Evolutionary conservation across 1,284 basidiomycete genomes (phyloP), one percentile per base, ranked within the genome.

Genomic region (Heterobasidion parviporum): DNA sequence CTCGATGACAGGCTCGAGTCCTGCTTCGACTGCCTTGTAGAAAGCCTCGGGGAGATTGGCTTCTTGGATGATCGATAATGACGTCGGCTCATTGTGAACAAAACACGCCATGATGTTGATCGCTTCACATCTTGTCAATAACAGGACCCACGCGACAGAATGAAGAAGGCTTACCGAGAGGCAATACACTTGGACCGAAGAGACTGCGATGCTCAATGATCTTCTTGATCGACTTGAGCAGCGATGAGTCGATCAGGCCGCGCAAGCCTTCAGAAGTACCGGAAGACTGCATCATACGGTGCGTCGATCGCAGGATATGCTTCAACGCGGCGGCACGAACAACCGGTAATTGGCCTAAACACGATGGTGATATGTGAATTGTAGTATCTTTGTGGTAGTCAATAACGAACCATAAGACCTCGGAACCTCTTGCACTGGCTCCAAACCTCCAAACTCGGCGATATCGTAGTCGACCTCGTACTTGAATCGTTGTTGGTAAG

Each of bases 21-120:
- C 89, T 43, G 78, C 75, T 70, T 96, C 93, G 54, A 99, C 82
- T 6, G 89, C 81, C 56, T 82, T 80, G 69, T 95, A 97, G 62
- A 99, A 92, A 0, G 86, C 81, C 65, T 96, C 92, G 1, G 97
- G 97, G 2, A 99, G 72, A 32, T 89, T 85, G 51, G 86, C 82
- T 70, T 99, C 97, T 70, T 99, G 97, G 43, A 99, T 87, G 53
- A 95, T 89, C 1, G 83, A 75, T 56, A 99, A 76, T 12, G 93
- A 97, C 0, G 96, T 98, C 9, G 97, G 97, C 72, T 99, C 97
- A 65, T 98, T 99, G 77, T 99, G 96, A 15, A 99, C 88, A 69
- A 99, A 98, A 0, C 94, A 95, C 6, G 96, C 87, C 87, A 98
- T 94, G 68, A 98, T 92, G 71, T 96, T 96, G 76, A 98, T 93